Conservation (phyloP, 2,329 filamentous ascomycete species). For the Colletotrichum phormii region DNA sequence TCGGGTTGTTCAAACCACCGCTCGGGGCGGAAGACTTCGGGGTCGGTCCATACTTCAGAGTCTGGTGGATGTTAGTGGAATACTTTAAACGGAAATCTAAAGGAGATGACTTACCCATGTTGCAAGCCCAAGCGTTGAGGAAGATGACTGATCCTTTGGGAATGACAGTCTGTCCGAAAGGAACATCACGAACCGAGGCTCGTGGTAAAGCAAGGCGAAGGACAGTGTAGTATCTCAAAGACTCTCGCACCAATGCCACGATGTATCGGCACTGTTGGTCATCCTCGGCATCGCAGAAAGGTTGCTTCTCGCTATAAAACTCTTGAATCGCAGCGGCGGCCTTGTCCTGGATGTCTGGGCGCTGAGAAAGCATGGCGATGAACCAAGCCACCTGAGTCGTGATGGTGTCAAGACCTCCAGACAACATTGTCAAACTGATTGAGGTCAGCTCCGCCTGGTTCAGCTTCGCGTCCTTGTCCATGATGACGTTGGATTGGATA, state of each 20-base stretch:
- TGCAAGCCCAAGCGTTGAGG: constrained; percentile 76
- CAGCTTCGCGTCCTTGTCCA: constrained; percentile 71
- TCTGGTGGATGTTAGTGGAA: constrained; percentile 45
- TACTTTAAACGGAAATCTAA: background rate
- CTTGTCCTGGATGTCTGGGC: constrained; percentile 72
- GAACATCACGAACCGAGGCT: constrained; percentile 69
- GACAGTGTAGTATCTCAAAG: constrained; percentile 72
- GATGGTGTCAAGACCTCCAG: constrained; percentile 74
- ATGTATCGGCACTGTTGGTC: constrained; percentile 74
- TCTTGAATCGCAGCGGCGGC: constrained; percentile 67
- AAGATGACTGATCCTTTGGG: constrained; percentile 74
- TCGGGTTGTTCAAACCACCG: constrained; percentile 74
- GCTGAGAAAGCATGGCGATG: constrained; percentile 68
- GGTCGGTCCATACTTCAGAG: constrained; percentile 67
- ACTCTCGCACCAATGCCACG: constrained; percentile 72
- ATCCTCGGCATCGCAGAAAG: constrained; percentile 70
- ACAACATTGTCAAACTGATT: constrained; percentile 76
- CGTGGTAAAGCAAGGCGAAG: constrained; percentile 72
- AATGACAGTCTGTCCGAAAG: constrained; percentile 67
- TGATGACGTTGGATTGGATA: constrained; percentile 75
- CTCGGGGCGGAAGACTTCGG: constrained; percentile 58
- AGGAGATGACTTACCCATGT: constrained; percentile 64
- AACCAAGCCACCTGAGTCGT: constrained; percentile 75
- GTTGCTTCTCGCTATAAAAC: constrained; percentile 61
- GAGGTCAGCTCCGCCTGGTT: constrained; percentile 72